Evolutionary conservation across 164 flowering plant genomes (phyloP).

Genomic region (grape (Vitis vinifera)): DNA sequence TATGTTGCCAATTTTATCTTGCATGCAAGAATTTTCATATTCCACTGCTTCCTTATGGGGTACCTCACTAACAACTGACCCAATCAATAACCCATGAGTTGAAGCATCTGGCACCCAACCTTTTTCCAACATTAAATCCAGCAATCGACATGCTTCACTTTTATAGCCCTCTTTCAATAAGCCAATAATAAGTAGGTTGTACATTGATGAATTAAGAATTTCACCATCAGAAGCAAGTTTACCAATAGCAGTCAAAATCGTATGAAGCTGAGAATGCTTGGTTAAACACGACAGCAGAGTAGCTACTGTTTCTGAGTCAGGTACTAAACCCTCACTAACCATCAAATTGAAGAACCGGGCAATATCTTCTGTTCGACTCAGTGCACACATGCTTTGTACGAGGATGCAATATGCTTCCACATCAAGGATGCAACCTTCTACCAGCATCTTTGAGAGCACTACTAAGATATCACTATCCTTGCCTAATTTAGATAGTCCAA

Average conservation of each 20-base stretch:
- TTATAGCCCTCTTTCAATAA: conserved; percentile 64
- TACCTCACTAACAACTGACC: conserved; percentile 31
- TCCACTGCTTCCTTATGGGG: neutral
- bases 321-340: conserved; percentile 48
- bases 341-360: conserved; percentile 42
- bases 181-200: conserved; percentile 47
- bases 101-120: conserved; percentile 73
- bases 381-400: conserved; percentile 33
- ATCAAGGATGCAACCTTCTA: conserved; percentile 46
- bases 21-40: conserved; percentile 10
- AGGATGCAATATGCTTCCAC: conserved; percentile 44
- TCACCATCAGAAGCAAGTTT: conserved; percentile 31
- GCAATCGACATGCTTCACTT: conserved; percentile 38
- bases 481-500: conserved; percentile 28
- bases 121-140: conserved; percentile 70
- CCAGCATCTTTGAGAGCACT: conserved; percentile 53
- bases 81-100: conserved; percentile 57
- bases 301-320: conserved; percentile 41
- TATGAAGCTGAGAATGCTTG: conserved; percentile 40
- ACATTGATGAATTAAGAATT: conserved; percentile 33
- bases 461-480: conserved; percentile 22
- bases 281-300: conserved; percentile 36
- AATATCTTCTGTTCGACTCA: conserved; percentile 30
- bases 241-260: conserved; percentile 29
- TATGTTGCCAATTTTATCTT: conserved; percentile 57